Conservation (phyloP, 805 yeast genomes). For the Kodamaea kaohsiungensis region DNA sequence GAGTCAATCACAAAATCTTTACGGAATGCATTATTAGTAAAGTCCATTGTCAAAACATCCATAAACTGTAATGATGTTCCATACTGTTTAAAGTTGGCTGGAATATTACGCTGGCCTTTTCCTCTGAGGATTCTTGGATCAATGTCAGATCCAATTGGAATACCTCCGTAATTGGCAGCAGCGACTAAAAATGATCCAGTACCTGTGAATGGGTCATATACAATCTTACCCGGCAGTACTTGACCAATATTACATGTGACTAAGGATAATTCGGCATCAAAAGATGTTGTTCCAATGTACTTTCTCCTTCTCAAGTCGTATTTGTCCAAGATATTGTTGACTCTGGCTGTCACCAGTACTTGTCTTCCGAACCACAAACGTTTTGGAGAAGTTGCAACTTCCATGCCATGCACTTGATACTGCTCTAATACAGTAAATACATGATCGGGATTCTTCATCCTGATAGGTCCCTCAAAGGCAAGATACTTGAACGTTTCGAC, state of each 20-base stretch:
- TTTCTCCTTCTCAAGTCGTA: slow-evolving; percentile 81
- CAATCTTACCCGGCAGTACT: slow-evolving; percentile 59
- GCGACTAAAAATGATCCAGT: slow-evolving; percentile 94
- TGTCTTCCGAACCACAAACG: slow-evolving; percentile 75
- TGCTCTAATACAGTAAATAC: slow-evolving; percentile 74
- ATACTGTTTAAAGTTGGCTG: slow-evolving; percentile 75
- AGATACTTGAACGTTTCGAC: slow-evolving; percentile 75
- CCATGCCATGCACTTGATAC: slow-evolving; percentile 52
- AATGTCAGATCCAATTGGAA: slow-evolving; percentile 85
- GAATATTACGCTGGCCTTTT: slow-evolving; percentile 53
- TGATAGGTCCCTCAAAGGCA: slow-evolving; percentile 73
- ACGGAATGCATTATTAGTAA: slow-evolving; percentile 86
- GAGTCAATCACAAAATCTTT: slow-evolving; percentile 63
- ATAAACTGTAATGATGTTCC: slow-evolving; percentile 55
- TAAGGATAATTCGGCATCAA: slow-evolving; percentile 89
- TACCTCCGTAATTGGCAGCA: slow-evolving; percentile 80
- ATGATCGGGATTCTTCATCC: slow-evolving; percentile 74
- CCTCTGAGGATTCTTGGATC: slow-evolving; percentile 82
- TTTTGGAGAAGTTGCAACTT: slow-evolving; percentile 50
- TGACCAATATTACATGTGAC: slow-evolving; percentile 87
- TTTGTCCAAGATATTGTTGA: slow-evolving; percentile 64
- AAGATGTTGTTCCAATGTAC: slow-evolving; percentile 94
- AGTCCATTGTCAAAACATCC: slow-evolving; percentile 89
- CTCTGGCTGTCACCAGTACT: slow-evolving; percentile 62
- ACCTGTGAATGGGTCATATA: slow-evolving; percentile 95